phyloP scores from a whole-genome alignment of 306 rosid species.

The Ammopiptanthus mongolicus region DNA sequence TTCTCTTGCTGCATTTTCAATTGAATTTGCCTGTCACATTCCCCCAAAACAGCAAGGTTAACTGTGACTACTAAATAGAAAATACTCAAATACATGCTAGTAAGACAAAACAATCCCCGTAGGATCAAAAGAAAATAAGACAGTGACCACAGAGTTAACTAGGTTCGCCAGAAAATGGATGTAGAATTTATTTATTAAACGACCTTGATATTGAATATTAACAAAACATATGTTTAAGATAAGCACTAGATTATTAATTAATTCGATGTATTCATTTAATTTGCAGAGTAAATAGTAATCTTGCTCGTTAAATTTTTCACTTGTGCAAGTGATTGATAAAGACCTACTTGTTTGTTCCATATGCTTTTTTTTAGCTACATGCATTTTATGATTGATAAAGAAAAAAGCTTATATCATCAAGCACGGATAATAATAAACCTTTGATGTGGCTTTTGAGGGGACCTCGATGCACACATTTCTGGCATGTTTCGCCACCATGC shows the following conservation, averaged over 20 bases:
- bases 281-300: background rate
- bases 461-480: background rate
- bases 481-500: conserved; percentile 5
- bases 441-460: background rate
- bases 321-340: background rate
- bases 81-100: background rate
- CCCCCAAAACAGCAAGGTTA: background rate
- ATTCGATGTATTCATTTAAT: background rate
- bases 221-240: background rate
- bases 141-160: background rate
- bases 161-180: background rate
- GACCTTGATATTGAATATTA: background rate
- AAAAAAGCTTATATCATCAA: background rate
- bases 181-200: background rate
- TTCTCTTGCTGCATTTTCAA: conserved; percentile 39
- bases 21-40: conserved; percentile 56
- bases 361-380: background rate
- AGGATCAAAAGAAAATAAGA: background rate
- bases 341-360: background rate
- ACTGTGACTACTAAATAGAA: background rate
- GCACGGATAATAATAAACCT: background rate
- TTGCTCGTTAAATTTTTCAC: background rate
- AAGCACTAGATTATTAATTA: background rate
- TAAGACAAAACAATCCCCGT: background rate
- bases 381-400: background rate